phyloP scores from a whole-genome alignment of 169 alveolate species.

The Prorocentrum cordatum region DNA sequence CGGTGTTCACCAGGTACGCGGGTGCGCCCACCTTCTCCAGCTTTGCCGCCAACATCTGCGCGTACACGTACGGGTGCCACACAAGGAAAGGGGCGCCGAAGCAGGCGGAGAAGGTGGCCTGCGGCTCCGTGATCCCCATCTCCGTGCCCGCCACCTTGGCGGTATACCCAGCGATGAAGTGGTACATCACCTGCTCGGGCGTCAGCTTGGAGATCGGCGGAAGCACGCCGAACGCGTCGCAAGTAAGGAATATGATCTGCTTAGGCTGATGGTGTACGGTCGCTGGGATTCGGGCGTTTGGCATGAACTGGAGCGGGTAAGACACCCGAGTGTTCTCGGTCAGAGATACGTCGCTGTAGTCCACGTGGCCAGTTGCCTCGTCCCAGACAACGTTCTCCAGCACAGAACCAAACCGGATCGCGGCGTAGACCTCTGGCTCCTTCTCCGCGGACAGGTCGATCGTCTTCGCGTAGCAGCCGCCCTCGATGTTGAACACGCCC shows the following conservation, averaged over 20 bases:
- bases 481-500: slow-evolving; percentile 96
- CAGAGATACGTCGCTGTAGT: slow-evolving; percentile 81
- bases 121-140: slow-evolving; percentile 86
- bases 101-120: slow-evolving; percentile 93
- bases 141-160: slow-evolving; percentile 91
- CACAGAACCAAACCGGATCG: slow-evolving; percentile 74
- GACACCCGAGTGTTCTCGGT: slow-evolving; percentile 84
- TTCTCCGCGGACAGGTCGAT: slow-evolving; percentile 72
- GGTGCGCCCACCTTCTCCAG: slow-evolving; percentile 47
- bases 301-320: slow-evolving; percentile 89
- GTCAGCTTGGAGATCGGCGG: slow-evolving; percentile 89
- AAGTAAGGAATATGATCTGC: slow-evolving; percentile 87
- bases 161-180: slow-evolving; percentile 93
- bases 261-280: slow-evolving; percentile 87
- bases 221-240: slow-evolving; percentile 93
- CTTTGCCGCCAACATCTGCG: slow-evolving; percentile 82
- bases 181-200: slow-evolving; percentile 87
- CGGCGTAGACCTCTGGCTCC: slow-evolving; percentile 92
- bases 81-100: slow-evolving; percentile 94
- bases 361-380: slow-evolving; percentile 81
- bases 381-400: slow-evolving; percentile 86
- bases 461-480: slow-evolving; percentile 88
- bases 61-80: slow-evolving; percentile 88
- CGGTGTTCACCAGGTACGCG: slow-evolving; percentile 85
- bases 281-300: slow-evolving; percentile 90